Base-by-base conservation (phyloP, 305 asterid species). In the Fraxinus latifolia region DNA sequence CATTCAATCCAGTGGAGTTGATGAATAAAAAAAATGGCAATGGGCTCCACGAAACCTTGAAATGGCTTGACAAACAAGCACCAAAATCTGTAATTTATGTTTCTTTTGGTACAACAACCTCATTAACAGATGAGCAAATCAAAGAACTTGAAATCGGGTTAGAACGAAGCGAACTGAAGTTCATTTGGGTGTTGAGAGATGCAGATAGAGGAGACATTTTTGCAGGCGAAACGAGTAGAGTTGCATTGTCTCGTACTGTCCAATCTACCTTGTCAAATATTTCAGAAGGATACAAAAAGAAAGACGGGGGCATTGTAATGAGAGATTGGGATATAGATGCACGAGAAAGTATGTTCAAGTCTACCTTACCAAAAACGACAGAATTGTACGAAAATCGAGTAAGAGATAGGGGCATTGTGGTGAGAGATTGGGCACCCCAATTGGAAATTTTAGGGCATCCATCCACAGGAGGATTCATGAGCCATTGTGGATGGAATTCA, bases 401-500 rank as follows among this genome's bases (percentile, higher is more conserved):
- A n/a, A 8, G 23, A n/a, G 23, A 53, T 15, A 53, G 8, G 62
- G 62, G 62, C 62, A 15, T 53, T 53, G 83, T 87, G 50, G 88
- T 85, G 62, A 76, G 84, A 34, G 87, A 85, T 23, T 87, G 87
- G 88, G 88, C 88, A 1, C 88, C 90, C 4, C 87, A 87, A 83
- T 79, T 84, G 2, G 87, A 85, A 15, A 85, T 87, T 5, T 32
- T 87, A 76, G 84, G 80, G 2, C 90, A 87, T 77, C 6, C 60
- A 19, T 81, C 90, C 2, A 83, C 83, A 0, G 89, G 90, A 3
- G 90, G 87, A 33, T 85, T 85, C 81, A 72, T 85, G 85, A 85
- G 87, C 42, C 87, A 85, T 29, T 87, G 90, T 17, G 89, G 89
- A 0, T 86, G 89, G 90, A 83, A 85, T 78, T 88, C 87, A 0